A percentile compares a stretch with the other conserved stretches of the same genome.
phyloP scores from a whole-genome alignment of 306 rosid species.

The Pyrus pyrifolia region DNA sequence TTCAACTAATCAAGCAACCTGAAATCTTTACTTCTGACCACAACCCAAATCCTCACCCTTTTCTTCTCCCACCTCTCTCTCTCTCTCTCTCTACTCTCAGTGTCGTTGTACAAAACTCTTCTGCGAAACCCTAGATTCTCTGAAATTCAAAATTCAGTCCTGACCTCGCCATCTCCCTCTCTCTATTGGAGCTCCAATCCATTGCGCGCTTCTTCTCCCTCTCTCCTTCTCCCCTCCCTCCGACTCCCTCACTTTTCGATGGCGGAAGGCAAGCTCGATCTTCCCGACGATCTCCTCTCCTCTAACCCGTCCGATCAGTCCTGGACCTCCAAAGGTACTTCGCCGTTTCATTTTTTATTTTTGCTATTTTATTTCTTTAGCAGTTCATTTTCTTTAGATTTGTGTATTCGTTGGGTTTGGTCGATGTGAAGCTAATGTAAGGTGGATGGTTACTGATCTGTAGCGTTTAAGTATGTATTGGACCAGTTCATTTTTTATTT shows the following conservation, averaged over 20 bases:
- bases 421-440: conserved; percentile 9
- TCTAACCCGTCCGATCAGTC: conserved; percentile 42
- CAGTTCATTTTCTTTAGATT: background rate
- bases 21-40: conserved; percentile 26
- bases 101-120: conserved; percentile 17
- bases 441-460: conserved; percentile 22
- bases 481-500: background rate
- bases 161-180: background rate
- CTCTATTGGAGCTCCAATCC: conserved; percentile 1
- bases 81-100: conserved; percentile 12
- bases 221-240: conserved; percentile 9
- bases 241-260: conserved; percentile 12
- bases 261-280: conserved; percentile 56
- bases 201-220: background rate
- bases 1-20: conserved; percentile 8
- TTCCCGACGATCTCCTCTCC: conserved; percentile 43
- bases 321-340: conserved; percentile 41
- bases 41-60: conserved; percentile 38
- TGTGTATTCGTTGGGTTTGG: conserved; percentile 6
- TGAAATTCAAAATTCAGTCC: conserved; percentile 4
- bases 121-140: conserved; percentile 41
- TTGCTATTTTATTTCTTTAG: background rate
- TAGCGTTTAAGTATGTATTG: background rate
- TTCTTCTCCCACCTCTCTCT: background rate
- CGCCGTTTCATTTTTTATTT: background rate